Base-by-base conservation (phyloP, 345 rosid species). In the Geranium rotundifolium region DNA sequence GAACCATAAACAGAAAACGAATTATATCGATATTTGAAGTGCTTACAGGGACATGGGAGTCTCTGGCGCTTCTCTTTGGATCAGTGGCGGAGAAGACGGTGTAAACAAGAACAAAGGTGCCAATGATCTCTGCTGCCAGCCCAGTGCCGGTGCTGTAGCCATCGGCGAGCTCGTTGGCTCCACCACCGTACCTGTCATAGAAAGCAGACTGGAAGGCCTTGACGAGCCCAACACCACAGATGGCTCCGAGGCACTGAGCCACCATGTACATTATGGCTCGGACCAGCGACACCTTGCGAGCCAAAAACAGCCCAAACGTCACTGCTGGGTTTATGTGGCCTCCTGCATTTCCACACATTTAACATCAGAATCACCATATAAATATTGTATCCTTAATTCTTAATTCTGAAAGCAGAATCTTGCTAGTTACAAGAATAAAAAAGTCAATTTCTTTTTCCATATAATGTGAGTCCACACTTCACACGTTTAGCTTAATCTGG, bases 251-350 rank as follows among this genome's bases (percentile, higher is more conserved):
- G 63, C 84, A 84, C 62, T 90, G 97, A 54, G 88, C 91, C 76
- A 80, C 84, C 74, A 75, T 90, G 80, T 88, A 84, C 63, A 71
- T 55, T 46, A 90, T 18, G 37, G 95, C 90, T 59, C 89, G 76
- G 9, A 80, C 70, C 77, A 88, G 54, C 0, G 96, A 90, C 14
- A 90, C 88, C 72, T 88, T 88, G 34, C 91, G 79, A 15, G 93
- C 95, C 74, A 90, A 46, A 49, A 88, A 81, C 19, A 90, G 75
- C 8, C 88, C 88, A 29, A 90, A 84, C 17, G 97, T 90, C 74
- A 88, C 97, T 6, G 95, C 97, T 0, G 97, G 96, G 77, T 88
- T 90, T 12, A 90, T 82, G 71, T 86, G 96, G 31, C 93, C 93
- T 31, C 91, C 90, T 89, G 80, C 27, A 30, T 19, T 67, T 19